A percentile compares a stretch with the other conserved stretches of the same genome.
These are phyloP conservation scores for Cynanchum wilfordii DNA, from an alignment of 257 asterid genomes.

Conservation along the genomic window DNA sequence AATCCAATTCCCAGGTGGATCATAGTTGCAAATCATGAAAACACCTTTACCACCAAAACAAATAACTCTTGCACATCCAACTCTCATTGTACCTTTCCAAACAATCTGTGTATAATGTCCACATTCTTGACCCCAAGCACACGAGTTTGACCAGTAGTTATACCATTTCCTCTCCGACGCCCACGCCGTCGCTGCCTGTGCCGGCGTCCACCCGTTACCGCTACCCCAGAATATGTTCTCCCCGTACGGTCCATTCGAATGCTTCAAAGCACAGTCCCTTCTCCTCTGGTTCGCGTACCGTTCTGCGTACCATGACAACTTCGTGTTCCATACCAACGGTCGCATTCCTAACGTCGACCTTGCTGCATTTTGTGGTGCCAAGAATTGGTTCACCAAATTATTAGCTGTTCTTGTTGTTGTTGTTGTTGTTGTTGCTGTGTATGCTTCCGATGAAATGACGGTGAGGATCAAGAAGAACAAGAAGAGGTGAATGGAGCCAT, in stretches of 20 bases:
- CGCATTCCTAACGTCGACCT: constrained; percentile 24
- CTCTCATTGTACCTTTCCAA: constrained; percentile 33
- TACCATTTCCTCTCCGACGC: constrained; percentile 30
- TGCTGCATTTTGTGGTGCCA: constrained; percentile 41
- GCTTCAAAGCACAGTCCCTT: constrained; percentile 35
- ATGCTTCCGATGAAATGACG: not conserved
- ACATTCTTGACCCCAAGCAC: constrained; percentile 33
- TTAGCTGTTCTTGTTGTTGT: not conserved
- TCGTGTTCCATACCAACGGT: constrained; percentile 36
- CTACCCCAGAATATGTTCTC: constrained; percentile 55
- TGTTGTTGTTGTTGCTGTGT: not conserved
- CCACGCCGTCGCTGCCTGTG: constrained; percentile 47
- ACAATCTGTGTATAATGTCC: constrained; percentile 56
- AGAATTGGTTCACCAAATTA: constrained; percentile 22
- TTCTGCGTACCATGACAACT: constrained; percentile 27
- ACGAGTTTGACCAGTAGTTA: constrained; percentile 34
- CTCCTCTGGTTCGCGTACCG: constrained; percentile 39
- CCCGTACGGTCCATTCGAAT: constrained; percentile 42
- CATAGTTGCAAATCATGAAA: constrained; percentile 49
- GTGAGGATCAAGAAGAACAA: constrained; percentile 4
- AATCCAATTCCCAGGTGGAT: constrained; percentile 51
- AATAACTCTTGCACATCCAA: constrained; percentile 40
- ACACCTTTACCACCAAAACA: constrained; percentile 37
- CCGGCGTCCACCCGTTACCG: constrained; percentile 36
- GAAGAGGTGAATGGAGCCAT: constrained; percentile 15